These are phyloP conservation scores for Gastrolobium bilobum DNA, from an alignment of 306 rosid genomes.

Conservation along the genomic window DNA sequence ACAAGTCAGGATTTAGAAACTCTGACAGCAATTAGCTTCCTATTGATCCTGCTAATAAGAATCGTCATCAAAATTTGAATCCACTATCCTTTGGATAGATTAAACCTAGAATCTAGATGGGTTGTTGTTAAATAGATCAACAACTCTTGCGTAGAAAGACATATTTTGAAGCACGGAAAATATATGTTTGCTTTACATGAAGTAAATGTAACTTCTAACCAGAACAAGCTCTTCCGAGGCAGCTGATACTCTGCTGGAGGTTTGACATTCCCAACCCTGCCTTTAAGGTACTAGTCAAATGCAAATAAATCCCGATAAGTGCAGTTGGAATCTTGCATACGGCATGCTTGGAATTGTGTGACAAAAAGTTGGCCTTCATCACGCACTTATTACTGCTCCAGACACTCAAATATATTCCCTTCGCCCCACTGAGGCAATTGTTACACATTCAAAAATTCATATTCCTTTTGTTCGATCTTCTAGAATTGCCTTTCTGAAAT, in stretches of 20 bases:
- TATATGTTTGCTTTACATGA: no score
- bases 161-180: no score
- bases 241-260: neutral
- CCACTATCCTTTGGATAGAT: no score
- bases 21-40: no score
- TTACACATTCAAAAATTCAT: neutral
- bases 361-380: constrained; percentile 10
- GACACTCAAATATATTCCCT: neutral
- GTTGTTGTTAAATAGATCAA: no score
- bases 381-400: neutral
- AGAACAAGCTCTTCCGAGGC: neutral
- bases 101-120: no score
- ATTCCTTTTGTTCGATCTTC: neutral
- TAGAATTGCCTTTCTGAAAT: neutral
- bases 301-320: neutral
- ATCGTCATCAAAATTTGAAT: no score
- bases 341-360: constrained; percentile 31
- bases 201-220: neutral
- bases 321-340: neutral
- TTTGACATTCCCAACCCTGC: neutral
- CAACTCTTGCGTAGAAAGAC: no score
- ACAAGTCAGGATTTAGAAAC: no score
- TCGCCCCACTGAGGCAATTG: neutral
- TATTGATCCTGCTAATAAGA: no score
- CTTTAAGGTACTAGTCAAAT: neutral